Percentiles rank a stretch among this genome's conserved stretches.
phyloP scores from a whole-genome alignment of 2,329 filamentous ascomycete genomes.

The Colletotrichum ledebouriae region DNA sequence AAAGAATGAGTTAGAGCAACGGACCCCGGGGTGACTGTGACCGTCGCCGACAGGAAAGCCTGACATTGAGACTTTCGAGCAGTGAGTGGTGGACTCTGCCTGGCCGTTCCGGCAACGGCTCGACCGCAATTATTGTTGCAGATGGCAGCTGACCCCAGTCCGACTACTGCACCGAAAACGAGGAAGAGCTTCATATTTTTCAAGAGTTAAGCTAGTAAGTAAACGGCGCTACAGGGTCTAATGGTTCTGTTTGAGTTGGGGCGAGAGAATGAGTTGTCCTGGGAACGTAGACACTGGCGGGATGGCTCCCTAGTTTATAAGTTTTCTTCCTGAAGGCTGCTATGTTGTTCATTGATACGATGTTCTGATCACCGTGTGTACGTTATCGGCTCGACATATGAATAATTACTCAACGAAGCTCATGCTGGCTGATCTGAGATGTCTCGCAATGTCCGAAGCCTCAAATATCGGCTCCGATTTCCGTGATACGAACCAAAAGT shows the following conservation, averaged over 20 bases:
- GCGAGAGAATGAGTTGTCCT: not conserved
- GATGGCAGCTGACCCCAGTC: not conserved
- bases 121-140: conserved; percentile 42
- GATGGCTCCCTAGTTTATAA: too few species aligned
- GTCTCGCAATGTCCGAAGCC: too few species aligned
- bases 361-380: too few species aligned
- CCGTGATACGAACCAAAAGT: too few species aligned
- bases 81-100: conserved; percentile 10
- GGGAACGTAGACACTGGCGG: not conserved
- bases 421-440: too few species aligned
- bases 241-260: not conserved
- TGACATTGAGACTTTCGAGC: conserved; percentile 24
- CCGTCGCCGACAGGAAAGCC: conserved; percentile 33
- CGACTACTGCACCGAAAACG: not conserved
- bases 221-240: not conserved
- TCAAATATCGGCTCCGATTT: too few species aligned
- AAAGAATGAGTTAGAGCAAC: not conserved
- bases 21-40: conserved; percentile 36
- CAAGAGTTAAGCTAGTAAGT: not conserved
- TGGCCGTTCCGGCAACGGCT: conserved; percentile 29
- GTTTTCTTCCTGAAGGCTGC: too few species aligned
- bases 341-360: too few species aligned
- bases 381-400: too few species aligned
- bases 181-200: conserved; percentile 3
- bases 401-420: too few species aligned